These are phyloP conservation scores for Teunomyces lycoperdinae DNA, from an alignment of 805 yeast genomes.

Conservation along the genomic window DNA sequence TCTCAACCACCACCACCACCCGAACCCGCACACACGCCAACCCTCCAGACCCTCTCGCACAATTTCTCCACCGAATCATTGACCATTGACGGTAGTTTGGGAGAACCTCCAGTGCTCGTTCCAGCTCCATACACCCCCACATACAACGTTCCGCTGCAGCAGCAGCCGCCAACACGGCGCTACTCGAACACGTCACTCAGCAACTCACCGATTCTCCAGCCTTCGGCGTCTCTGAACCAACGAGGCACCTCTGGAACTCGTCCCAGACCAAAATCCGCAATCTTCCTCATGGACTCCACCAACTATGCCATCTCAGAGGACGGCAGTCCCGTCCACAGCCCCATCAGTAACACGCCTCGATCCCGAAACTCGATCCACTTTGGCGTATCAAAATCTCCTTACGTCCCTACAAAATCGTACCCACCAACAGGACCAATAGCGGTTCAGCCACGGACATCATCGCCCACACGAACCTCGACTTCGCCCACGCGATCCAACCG, in stretches of 20 bases:
- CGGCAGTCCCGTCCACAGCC: slow-evolving; percentile 15
- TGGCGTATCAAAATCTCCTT: slow-evolving; percentile 10
- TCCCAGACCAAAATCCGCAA: slow-evolving; percentile 36
- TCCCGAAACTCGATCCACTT: slow-evolving; percentile 20
- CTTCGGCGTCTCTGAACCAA: slow-evolving; percentile 11
- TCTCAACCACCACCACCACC: background rate
- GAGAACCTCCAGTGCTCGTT: slow-evolving; percentile 6
- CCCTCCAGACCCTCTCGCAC: slow-evolving; percentile 13
- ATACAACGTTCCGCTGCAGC: slow-evolving; percentile 2
- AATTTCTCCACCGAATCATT: slow-evolving; percentile 39
- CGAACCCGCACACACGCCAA: background rate
- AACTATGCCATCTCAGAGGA: slow-evolving; percentile 29
- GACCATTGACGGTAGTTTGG: background rate
- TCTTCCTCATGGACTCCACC: slow-evolving; percentile 27
- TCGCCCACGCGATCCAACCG: slow-evolving; percentile 28
- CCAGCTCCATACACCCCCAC: slow-evolving; percentile 9
- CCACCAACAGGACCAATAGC: slow-evolving; percentile 20
- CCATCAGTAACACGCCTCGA: slow-evolving; percentile 16
- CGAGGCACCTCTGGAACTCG: slow-evolving; percentile 10
- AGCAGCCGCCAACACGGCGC: slow-evolving; percentile 5
- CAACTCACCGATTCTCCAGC: slow-evolving; percentile 20
- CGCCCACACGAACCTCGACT: slow-evolving; percentile 24
- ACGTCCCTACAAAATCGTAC: slow-evolving; percentile 15
- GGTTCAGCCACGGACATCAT: slow-evolving; percentile 18
- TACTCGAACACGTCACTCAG: slow-evolving; percentile 14